Base-by-base conservation (phyloP, 257 asterid genomes). In the Solanum pimpinellifolium region DNA sequence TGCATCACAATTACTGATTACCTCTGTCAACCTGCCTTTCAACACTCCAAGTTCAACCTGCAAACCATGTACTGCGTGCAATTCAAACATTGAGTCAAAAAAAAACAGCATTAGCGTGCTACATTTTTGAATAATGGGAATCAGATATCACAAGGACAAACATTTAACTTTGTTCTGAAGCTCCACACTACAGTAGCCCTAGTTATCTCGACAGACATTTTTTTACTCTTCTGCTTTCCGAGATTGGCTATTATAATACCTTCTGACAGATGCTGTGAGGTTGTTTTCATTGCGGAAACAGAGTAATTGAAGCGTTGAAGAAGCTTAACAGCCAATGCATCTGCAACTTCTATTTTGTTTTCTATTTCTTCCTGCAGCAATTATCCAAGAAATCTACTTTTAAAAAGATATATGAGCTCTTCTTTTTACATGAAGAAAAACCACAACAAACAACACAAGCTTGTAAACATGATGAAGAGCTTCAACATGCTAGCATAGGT, bases 1-100 rank as follows among this genome's bases (percentile, higher is more conserved):
- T 66, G 98, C 95, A 89, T 97, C 99, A 69, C 98, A 97, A 74
- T 97, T 96, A 91, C 97, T 96, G 62, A 95, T 93, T 59, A 95
- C 98, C 91, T 97, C 98, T 3, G 99, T 96, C 90, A 97, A 87
- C 86, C 99, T 95, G 74, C 99, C 99, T 88, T 96, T 97, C 68
- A 97, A 90, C 88, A 92, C 98, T 84, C 99, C 99, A 15, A 97
- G 98, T 87, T 97, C 99, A 88, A 96, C 98, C 91, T 97, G 98
- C 94, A 97, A 91, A 9, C 92, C 89, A 87, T 94, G 93, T 49
- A 97, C 99, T 97, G 94, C 73, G 77, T 70, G 59, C 85, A 90
- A 80, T 87, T 90, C 85, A 89, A 87, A 84, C 85, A 80, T 49
- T 3, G 44, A 49, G 85, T 11, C 18, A 16, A 29, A 5, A 37